Conservation (phyloP, 2,329 filamentous ascomycete species). For the Penicillium sp. region DNA sequence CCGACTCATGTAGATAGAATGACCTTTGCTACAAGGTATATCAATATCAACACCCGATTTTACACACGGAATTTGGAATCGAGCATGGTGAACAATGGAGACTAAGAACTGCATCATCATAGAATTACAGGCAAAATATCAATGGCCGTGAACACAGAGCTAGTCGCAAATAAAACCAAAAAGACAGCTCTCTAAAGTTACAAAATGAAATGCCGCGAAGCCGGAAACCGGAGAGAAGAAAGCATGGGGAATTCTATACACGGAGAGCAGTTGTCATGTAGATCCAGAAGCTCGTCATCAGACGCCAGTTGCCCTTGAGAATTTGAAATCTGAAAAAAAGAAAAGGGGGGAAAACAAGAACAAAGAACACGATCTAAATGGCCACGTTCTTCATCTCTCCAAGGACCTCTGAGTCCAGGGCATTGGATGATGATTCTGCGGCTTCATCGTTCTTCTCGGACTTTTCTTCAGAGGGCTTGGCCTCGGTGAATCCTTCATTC, state of each 20-base stretch:
- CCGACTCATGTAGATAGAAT: background rate
- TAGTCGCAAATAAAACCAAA: constrained; percentile 14
- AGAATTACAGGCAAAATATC: constrained; percentile 35
- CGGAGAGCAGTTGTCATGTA: constrained; percentile 25
- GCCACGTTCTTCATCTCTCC: constrained; percentile 51
- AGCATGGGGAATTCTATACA: constrained; percentile 35
- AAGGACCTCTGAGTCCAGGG: constrained; percentile 40
- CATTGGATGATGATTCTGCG: constrained; percentile 25
- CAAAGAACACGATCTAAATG: constrained; percentile 34
- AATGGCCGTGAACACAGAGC: constrained; percentile 25
- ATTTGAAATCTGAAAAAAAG: constrained; percentile 14
- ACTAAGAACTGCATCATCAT: constrained; percentile 31
- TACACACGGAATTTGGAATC: constrained; percentile 7
- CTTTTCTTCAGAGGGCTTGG: constrained; percentile 32
- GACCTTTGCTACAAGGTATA: background rate
- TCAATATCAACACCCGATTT: constrained; percentile 9
- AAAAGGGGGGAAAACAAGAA: constrained; percentile 8
- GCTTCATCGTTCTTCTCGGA: constrained; percentile 30
- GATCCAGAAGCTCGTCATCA: constrained; percentile 25
- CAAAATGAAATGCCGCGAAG: constrained; percentile 28
- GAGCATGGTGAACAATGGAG: constrained; percentile 10
- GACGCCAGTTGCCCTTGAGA: constrained; percentile 23
- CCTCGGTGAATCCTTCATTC: constrained; percentile 27
- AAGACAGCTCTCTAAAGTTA: constrained; percentile 25
- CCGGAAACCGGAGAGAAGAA: constrained; percentile 22